These are phyloP conservation scores for Canavalia ensiformis DNA, from an alignment of 306 rosid genomes.

Conservation along the genomic window DNA sequence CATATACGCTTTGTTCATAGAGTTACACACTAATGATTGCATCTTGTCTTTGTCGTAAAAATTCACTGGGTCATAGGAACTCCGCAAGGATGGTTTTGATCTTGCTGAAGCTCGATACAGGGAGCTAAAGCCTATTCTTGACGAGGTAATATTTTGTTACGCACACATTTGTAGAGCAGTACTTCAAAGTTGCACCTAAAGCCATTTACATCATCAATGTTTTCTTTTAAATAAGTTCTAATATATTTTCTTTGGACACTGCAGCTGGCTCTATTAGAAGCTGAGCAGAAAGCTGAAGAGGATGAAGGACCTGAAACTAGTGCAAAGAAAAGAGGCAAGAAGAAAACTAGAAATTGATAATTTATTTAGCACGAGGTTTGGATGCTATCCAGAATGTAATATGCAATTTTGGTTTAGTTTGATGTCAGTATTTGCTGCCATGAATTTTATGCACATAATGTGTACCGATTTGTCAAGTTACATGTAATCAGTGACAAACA, in stretches of 20 bases:
- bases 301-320: conserved; percentile 84
- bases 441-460: conserved; percentile 18
- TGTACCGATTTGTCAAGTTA: conserved; percentile 32
- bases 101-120: conserved; percentile 86
- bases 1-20: conserved; percentile 3
- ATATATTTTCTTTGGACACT: conserved; percentile 39
- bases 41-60: conserved; percentile 33
- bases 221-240: neutral
- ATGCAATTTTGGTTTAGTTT: conserved; percentile 57
- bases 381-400: conserved; percentile 35
- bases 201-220: conserved; percentile 14
- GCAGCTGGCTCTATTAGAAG: conserved; percentile 89
- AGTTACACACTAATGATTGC: conserved; percentile 17
- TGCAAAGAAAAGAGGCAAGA: conserved; percentile 83
- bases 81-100: conserved; percentile 98
- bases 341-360: conserved; percentile 68
- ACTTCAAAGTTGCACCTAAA: conserved; percentile 7
- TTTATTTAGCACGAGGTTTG: conserved; percentile 25
- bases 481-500: conserved; percentile 13
- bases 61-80: conserved; percentile 70
- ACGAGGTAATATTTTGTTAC: conserved; percentile 73
- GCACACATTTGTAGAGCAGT: neutral
- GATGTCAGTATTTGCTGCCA: conserved; percentile 37
- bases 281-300: conserved; percentile 95
- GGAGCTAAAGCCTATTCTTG: conserved; percentile 97